These are phyloP conservation scores for Nadsonia starkeyi-henricii DNA, from an alignment of 1,139 yeast species.

Conservation along the genomic window DNA sequence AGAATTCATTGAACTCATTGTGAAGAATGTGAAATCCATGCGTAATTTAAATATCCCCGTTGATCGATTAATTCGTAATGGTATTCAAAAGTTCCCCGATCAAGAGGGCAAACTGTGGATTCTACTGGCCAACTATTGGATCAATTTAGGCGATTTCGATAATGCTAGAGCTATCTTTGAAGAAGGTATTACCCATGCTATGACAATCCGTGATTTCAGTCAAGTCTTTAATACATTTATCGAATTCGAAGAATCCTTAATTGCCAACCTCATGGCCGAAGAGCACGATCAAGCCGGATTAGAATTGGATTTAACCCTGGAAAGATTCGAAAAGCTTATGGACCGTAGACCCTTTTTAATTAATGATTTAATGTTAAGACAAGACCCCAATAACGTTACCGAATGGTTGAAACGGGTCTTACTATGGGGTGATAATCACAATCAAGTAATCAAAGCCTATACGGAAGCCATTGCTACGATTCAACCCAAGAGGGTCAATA, in stretches of 20 bases:
- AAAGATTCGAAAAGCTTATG: conserved; percentile 41
- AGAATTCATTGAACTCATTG: conserved; percentile 35
- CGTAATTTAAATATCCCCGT: conserved; percentile 15
- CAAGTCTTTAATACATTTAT: conserved; percentile 48
- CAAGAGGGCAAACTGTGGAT: conserved; percentile 41
- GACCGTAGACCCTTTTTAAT: conserved; percentile 41
- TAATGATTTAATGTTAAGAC: conserved; percentile 54
- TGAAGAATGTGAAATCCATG: conserved; percentile 17
- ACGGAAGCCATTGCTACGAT: conserved; percentile 55
- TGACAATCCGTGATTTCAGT: conserved; percentile 50
- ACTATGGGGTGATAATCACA: conserved; percentile 28
- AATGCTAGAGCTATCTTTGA: conserved; percentile 38
- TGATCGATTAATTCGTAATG: conserved; percentile 26
- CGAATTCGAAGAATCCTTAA: conserved; percentile 43
- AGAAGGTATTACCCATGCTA: conserved; percentile 31
- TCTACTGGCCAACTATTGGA: conserved; percentile 37
- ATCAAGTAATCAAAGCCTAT: conserved; percentile 39
- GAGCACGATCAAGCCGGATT: conserved; percentile 15
- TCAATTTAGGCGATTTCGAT: conserved; percentile 25
- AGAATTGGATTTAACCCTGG: conserved; percentile 33
- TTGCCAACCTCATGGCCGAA: conserved; percentile 29
- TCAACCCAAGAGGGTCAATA: conserved; percentile 41
- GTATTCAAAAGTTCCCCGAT: conserved; percentile 42
- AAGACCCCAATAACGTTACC: conserved; percentile 45
- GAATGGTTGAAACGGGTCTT: conserved; percentile 56